Conservation (phyloP, 1,284 basidiomycete species). For the Farysia itapuensis region DNA sequence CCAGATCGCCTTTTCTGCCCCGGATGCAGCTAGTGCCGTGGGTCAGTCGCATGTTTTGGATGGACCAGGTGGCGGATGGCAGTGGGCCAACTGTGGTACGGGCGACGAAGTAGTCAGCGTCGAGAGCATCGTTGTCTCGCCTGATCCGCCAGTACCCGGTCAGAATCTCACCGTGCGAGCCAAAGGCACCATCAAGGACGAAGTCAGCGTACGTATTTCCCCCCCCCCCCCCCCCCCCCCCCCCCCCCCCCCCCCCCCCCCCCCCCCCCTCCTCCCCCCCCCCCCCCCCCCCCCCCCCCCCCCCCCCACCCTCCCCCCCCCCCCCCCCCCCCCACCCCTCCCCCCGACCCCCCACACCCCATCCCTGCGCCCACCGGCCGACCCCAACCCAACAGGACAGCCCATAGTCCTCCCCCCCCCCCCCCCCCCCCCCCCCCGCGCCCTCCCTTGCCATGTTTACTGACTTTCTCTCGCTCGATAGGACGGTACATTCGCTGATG, state of each 20-base stretch:
- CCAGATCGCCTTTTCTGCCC: constrained; percentile 31
- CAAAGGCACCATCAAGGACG: constrained; percentile 37
- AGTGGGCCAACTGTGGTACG: constrained; percentile 50
- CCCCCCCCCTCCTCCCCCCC: too few species aligned
- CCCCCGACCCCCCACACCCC: too few species aligned
- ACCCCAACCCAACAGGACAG: neutral
- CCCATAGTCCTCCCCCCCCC: too few species aligned
- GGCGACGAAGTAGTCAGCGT: constrained; percentile 40
- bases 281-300: too few species aligned
- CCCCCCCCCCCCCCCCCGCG: neutral
- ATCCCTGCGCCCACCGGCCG: too few species aligned
- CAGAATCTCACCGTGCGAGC: constrained; percentile 54
- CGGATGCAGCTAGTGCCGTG: constrained; percentile 4
- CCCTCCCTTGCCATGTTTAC: neutral
- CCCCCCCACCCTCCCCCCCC: too few species aligned
- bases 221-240: too few species aligned
- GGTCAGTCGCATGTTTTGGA: neutral
- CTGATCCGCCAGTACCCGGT: constrained; percentile 55
- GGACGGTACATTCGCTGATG: constrained; percentile 52
- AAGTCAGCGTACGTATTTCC: constrained; percentile 51
- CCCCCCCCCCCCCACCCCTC: too few species aligned
- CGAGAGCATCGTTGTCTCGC: constrained; percentile 44
- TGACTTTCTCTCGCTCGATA: neutral
- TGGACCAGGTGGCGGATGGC: constrained; percentile 33
- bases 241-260: too few species aligned